phyloP scores from a whole-genome alignment of 495 filamentous ascomycete genomes.

The Aspergillus ellipticus region DNA sequence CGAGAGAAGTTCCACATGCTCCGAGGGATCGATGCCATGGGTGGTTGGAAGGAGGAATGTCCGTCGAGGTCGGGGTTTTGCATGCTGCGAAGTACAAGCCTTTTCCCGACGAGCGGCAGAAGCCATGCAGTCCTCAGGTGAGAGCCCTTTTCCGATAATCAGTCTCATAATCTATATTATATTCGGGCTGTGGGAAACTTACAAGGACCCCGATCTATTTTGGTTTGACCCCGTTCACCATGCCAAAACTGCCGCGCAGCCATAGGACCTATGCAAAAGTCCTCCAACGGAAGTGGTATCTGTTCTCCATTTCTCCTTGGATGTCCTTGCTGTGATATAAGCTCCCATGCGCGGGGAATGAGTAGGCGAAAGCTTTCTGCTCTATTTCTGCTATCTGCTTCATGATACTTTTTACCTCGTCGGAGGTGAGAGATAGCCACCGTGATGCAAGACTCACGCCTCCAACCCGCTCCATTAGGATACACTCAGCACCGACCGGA shows the following conservation, averaged over 20 bases:
- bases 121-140: conserved; percentile 26
- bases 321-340: conserved; percentile 36
- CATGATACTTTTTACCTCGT: conserved; percentile 37
- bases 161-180: not conserved
- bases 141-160: conserved; percentile 26
- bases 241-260: conserved; percentile 35
- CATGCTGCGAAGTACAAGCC: conserved; percentile 23
- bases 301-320: conserved; percentile 19
- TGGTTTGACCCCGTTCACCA: conserved; percentile 27
- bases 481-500: conserved; percentile 35
- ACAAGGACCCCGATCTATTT: conserved; percentile 40
- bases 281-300: conserved; percentile 18
- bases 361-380: conserved; percentile 29
- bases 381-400: conserved; percentile 37
- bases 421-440: conserved; percentile 32
- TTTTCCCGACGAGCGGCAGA: conserved; percentile 34
- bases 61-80: conserved; percentile 29
- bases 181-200: conserved; percentile 5
- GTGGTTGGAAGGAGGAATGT: conserved; percentile 34
- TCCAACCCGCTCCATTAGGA: conserved; percentile 34
- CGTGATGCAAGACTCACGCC: conserved; percentile 33
- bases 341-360: conserved; percentile 35
- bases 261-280: conserved; percentile 37
- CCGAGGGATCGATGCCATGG: conserved; percentile 25
- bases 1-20: conserved; percentile 29